Evolutionary conservation across 371 early-diverging fungal genomes (phyloP), one percentile per base, ranked within the genome.

Genomic region (Lichtheimia ramosa): DNA sequence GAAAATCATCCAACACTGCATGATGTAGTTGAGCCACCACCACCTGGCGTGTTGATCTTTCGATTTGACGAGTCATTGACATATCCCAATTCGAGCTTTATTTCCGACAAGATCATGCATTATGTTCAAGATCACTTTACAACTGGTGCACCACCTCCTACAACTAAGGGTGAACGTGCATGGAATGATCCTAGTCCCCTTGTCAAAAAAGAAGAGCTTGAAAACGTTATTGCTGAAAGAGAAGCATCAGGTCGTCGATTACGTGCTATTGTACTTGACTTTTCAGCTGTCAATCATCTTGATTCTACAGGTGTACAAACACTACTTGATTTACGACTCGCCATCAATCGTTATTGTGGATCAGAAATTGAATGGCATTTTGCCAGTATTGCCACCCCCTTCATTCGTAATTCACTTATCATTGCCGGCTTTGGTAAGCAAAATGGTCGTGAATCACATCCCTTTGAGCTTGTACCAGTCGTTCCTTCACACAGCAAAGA

Each of bases 31-130:
- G 66, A 74, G 20, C 43, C 62, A 7, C 69, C 83, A 18, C 87
- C 87, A 1, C 65, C 67, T 5, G 89, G 90, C n/a, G 71, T 88
- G 42, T 53, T 85, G 8, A 77, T 88, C 24, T 78, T 86, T 61
- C 70, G 83, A 39, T 54, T 84, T 14, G 79, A 84, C 24, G 87
- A 89, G 53, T 76, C 87, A 10, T 58, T 91, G 12, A 82, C 83
- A 0, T 91, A 87, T 59, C 89, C 89, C 12, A 91, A 91, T 66
- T 71, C 84, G 15, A 62, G 69, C 16, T 87, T 69, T 62, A 58
- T 84, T 24, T 69, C 74, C 28, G 76, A 79, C 25, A 63, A 64
- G 42, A 74, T 82, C 15, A 70, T 83, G 54, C 43, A 48, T 24
- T 56, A 63, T 49, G 53, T 63, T 20, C 63, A 68, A 54, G 57